A percentile compares a stretch with the other conserved stretches of the same genome.
These are phyloP conservation scores for Aegilops bicornis DNA, from an alignment of 176 grass and related monocot species.

Conservation along the genomic window DNA sequence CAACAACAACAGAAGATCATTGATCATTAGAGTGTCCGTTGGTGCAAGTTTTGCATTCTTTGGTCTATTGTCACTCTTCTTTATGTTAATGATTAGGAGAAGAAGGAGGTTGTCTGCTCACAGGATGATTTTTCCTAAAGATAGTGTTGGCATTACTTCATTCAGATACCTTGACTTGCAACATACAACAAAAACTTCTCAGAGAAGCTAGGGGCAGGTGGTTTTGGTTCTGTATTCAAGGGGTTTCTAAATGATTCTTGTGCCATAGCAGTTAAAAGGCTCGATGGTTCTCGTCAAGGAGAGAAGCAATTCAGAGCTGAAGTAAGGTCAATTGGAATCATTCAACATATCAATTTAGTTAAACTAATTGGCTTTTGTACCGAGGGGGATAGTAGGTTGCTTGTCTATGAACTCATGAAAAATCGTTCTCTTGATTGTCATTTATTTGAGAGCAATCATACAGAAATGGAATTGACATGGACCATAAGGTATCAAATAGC, in stretches of 20 bases:
- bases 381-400: conserved; percentile 28
- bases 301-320: conserved; percentile 61
- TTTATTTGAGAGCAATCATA: conserved; percentile 15
- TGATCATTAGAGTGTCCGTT: background rate
- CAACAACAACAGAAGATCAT: no score
- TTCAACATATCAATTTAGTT: conserved; percentile 63
- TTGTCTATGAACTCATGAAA: conserved; percentile 62
- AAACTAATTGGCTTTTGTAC: conserved; percentile 51
- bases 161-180: conserved; percentile 48
- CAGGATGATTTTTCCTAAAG: background rate
- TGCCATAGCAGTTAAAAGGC: conserved; percentile 53
- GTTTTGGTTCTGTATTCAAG: conserved; percentile 69
- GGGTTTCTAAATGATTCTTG: conserved; percentile 34
- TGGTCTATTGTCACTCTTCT: background rate
- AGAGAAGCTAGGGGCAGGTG: conserved; percentile 41
- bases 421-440: conserved; percentile 42
- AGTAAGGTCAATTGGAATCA: conserved; percentile 33
- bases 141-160: background rate
- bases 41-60: background rate
- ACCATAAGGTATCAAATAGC: no score
- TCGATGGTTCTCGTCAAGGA: conserved; percentile 17
- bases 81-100: background rate
- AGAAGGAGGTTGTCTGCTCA: background rate
- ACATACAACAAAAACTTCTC: conserved; percentile 54
- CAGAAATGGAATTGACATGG: no score